phyloP scores from a whole-genome alignment of 1,139 yeast species.

The Spencermartinsiella ligniputridi region DNA sequence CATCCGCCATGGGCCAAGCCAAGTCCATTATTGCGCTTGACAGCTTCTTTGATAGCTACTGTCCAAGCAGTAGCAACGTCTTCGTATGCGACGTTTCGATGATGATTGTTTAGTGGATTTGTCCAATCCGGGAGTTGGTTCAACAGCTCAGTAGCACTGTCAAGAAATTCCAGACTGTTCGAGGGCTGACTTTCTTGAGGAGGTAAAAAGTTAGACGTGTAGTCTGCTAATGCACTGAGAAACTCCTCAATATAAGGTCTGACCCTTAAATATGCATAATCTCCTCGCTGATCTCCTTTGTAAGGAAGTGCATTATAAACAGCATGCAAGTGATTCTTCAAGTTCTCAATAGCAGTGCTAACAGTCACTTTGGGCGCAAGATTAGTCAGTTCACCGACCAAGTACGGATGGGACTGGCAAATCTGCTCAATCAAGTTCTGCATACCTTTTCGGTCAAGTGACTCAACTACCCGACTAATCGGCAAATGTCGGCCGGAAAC shows the following conservation, averaged over 20 bases:
- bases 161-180: conserved; percentile 62
- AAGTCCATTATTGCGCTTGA: conserved; percentile 34
- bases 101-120: conserved; percentile 68
- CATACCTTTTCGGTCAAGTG: conserved; percentile 54
- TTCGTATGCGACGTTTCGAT: conserved; percentile 67
- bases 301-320: conserved; percentile 61
- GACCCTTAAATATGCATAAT: conserved; percentile 83
- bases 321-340: conserved; percentile 44
- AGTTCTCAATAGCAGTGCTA: conserved; percentile 46
- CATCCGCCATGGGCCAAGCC: conserved; percentile 49
- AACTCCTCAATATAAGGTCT: conserved; percentile 72
- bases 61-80: conserved; percentile 78
- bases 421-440: conserved; percentile 50
- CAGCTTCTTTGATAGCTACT: conserved; percentile 50
- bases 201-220: conserved; percentile 71
- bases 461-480: conserved; percentile 58
- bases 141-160: conserved; percentile 59
- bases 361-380: conserved; percentile 59
- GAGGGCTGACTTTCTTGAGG: conserved; percentile 60
- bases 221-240: conserved; percentile 72
- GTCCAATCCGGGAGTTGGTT: conserved; percentile 70
- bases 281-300: conserved; percentile 67
- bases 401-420: conserved; percentile 59
- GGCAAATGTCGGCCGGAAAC: conserved; percentile 45
- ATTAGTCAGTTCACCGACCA: conserved; percentile 47